A percentile compares a stretch with the other conserved stretches of the same genome.
Evolutionary conservation across 2,329 filamentous ascomycete genomes (phyloP).

Genomic region (Byssothecium circinans): DNA sequence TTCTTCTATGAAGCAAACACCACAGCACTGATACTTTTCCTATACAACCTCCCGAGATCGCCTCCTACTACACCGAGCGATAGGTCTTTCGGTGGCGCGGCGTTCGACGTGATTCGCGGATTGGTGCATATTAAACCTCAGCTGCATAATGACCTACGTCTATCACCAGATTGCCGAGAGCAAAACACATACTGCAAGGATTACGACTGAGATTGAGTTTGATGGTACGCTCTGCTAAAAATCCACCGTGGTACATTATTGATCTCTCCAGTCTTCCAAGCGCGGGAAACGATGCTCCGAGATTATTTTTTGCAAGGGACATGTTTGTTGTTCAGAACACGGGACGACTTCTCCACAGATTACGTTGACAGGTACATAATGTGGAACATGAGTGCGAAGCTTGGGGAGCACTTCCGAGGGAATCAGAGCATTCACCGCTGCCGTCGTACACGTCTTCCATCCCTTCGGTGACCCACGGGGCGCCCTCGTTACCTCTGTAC

Average conservation of each 20-base stretch:
- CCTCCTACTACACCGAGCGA: too few relatives aligned
- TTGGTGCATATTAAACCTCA: background rate
- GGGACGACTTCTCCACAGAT: background rate
- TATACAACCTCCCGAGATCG: too few relatives aligned
- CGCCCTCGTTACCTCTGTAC: background rate
- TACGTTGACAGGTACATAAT: background rate
- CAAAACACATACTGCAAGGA: background rate
- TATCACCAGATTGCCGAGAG: background rate
- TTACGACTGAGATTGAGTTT: background rate
- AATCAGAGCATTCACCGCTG: slow-evolving; percentile 15
- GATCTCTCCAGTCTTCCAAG: too few relatives aligned
- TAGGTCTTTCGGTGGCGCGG: too few relatives aligned
- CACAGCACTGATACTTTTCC: too few relatives aligned
- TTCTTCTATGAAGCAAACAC: too few relatives aligned
- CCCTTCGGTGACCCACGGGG: background rate
- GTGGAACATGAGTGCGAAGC: background rate
- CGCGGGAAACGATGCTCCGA: too few relatives aligned
- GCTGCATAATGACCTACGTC: background rate
- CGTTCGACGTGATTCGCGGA: background rate
- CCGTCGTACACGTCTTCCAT: background rate
- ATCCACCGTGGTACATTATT: too few relatives aligned
- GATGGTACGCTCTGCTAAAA: background rate
- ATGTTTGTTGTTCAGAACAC: background rate
- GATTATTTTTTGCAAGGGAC: too few relatives aligned
- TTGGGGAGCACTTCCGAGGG: slow-evolving; percentile 6